phyloP scores from a whole-genome alignment of 1,284 basidiomycete genomes.

The Ganoderma sinense region DNA sequence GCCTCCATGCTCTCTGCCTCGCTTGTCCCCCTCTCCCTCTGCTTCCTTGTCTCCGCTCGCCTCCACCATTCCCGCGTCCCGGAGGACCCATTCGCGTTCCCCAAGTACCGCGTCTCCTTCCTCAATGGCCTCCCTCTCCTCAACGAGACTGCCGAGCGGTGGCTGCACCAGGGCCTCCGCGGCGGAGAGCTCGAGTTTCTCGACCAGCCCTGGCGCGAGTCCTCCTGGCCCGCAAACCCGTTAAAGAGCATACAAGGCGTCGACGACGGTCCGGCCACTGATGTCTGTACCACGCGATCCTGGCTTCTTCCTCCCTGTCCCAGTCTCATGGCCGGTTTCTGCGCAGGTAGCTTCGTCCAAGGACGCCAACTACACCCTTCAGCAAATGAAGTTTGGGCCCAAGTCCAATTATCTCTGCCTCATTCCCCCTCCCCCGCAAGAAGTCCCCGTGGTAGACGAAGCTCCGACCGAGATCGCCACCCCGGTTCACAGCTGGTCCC shows the following conservation, averaged over 20 bases:
- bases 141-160: conserved; percentile 76
- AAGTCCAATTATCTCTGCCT: conserved; percentile 75
- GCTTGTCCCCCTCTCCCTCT: conserved; percentile 32
- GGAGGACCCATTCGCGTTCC: conserved; percentile 84
- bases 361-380: conserved; percentile 51
- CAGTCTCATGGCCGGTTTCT: conserved; percentile 24
- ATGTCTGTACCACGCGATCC: conserved; percentile 34
- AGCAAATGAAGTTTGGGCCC: conserved; percentile 76
- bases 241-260: conserved; percentile 66
- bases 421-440: conserved; percentile 69
- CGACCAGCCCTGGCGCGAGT: conserved; percentile 63
- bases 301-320: not conserved
- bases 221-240: conserved; percentile 42
- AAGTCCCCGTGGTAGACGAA: conserved; percentile 55
- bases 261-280: conserved; percentile 39
- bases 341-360: conserved; percentile 37
- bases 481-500: conserved; percentile 79
- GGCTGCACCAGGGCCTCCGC: conserved; percentile 71
- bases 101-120: conserved; percentile 85
- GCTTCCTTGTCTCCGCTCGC: conserved; percentile 47
- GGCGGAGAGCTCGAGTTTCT: conserved; percentile 83
- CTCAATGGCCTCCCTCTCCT: conserved; percentile 82
- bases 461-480: conserved; percentile 60
- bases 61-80: conserved; percentile 70
- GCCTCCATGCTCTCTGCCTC: conserved; percentile 25